Evolutionary conservation across 176 grass and related monocot species (phyloP).

Genomic region (Phyllostachys edulis): DNA sequence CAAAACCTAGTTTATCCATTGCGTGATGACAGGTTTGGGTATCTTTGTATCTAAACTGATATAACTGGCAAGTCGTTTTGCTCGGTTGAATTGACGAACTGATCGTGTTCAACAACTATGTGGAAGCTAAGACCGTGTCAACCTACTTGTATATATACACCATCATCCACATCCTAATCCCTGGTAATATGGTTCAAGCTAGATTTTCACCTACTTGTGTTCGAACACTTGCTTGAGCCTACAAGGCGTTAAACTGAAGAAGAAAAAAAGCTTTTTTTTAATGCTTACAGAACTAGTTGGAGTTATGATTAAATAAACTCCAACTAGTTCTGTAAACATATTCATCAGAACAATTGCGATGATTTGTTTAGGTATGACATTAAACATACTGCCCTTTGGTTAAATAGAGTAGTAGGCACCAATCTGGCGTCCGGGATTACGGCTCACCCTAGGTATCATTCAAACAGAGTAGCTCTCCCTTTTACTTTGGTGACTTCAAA

Average conservation of each 20-base stretch:
- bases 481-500: slow-evolving; percentile 5
- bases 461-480: neutral
- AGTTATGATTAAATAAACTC: neutral
- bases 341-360: neutral
- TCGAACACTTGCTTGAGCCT: neutral
- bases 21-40: neutral
- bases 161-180: neutral
- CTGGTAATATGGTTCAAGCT: neutral
- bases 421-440: slow-evolving; percentile 17
- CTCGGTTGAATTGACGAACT: neutral
- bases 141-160: neutral
- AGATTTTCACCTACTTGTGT: neutral
- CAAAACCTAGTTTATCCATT: neutral
- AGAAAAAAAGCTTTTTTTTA: neutral
- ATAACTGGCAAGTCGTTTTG: neutral
- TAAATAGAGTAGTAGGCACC: slow-evolving; percentile 4
- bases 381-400: neutral
- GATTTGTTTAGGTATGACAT: neutral
- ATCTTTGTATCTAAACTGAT: neutral
- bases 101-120: neutral
- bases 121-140: neutral
- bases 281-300: neutral
- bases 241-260: neutral
- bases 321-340: too few relatives aligned
- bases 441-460: neutral